Evolutionary conservation across 192 early-diverging fungal species (phyloP).

Genomic region (Coemansia sp.): DNA sequence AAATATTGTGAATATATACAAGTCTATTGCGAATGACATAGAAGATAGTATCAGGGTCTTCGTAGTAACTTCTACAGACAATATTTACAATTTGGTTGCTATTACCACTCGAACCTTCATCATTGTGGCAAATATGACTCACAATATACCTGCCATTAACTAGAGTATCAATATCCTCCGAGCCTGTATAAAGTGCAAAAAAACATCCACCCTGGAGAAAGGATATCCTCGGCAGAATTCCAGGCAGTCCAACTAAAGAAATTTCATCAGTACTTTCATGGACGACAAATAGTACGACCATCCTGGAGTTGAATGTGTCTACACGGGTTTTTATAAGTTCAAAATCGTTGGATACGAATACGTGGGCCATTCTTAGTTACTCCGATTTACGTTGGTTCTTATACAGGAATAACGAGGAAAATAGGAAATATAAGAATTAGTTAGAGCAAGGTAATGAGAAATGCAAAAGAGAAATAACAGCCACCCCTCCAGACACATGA

Average conservation of each 20-base stretch:
- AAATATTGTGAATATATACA: not conserved
- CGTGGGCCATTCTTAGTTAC: too few species aligned
- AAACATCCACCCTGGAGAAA: not conserved
- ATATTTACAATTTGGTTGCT: not conserved
- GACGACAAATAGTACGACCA: not conserved
- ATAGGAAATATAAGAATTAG: too few species aligned
- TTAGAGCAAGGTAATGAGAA: too few species aligned
- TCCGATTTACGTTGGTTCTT: not conserved
- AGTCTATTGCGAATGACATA: not conserved
- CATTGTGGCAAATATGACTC: not conserved
- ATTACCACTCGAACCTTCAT: not conserved
- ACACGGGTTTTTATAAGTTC: not conserved
- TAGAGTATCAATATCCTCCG: not conserved
- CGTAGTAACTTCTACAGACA: not conserved
- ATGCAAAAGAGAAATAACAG: too few species aligned
- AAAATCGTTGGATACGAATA: not conserved
- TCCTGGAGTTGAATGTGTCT: not conserved
- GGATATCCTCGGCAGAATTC: not conserved
- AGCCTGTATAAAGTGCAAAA: not conserved
- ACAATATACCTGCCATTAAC: not conserved
- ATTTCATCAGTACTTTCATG: not conserved
- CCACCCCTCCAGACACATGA: too few species aligned
- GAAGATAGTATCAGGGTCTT: not conserved
- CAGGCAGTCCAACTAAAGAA: not conserved
- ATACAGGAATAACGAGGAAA: not conserved